Percentiles rank a stretch among this genome's conserved stretches.
Evolutionary conservation across 2,329 filamentous ascomycete genomes (phyloP).

Genomic region (Curvularia verruculosa): DNA sequence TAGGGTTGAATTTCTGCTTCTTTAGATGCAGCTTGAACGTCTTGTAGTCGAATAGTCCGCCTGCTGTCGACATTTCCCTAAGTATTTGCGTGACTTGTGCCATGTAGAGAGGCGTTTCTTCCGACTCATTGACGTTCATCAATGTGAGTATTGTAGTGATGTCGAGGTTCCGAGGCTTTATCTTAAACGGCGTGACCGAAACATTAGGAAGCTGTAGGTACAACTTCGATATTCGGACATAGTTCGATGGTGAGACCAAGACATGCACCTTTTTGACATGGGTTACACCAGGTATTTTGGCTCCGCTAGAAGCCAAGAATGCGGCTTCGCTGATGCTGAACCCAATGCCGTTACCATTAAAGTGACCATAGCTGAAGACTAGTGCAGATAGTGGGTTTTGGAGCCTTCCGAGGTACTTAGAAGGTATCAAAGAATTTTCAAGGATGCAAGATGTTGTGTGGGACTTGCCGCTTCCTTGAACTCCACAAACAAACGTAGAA

Average conservation of each 20-base stretch:
- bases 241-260: constrained; percentile 30
- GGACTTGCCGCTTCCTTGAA: constrained; percentile 66
- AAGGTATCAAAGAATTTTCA: constrained; percentile 52
- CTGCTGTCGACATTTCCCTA: background rate
- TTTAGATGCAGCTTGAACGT: background rate
- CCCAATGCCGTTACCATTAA: constrained; percentile 53
- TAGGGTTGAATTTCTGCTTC: background rate
- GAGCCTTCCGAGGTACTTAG: constrained; percentile 51
- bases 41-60: background rate
- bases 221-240: constrained; percentile 20
- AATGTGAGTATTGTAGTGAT: constrained; percentile 55
- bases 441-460: constrained; percentile 66
- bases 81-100: constrained; percentile 29
- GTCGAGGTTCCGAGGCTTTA: constrained; percentile 59
- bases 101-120: constrained; percentile 59
- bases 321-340: constrained; percentile 64
- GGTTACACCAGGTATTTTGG: constrained; percentile 24
- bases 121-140: constrained; percentile 26
- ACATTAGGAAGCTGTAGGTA: constrained; percentile 49
- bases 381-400: constrained; percentile 63
- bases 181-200: constrained; percentile 53
- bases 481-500: constrained; percentile 67
- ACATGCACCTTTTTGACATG: constrained; percentile 12
- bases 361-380: constrained; percentile 61
- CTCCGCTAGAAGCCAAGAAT: constrained; percentile 54